A percentile compares a stretch with the other conserved stretches of the same genome.
These are phyloP conservation scores for Alternaria arbusti DNA, from an alignment of 2,329 filamentous ascomycete species.

Conservation along the genomic window DNA sequence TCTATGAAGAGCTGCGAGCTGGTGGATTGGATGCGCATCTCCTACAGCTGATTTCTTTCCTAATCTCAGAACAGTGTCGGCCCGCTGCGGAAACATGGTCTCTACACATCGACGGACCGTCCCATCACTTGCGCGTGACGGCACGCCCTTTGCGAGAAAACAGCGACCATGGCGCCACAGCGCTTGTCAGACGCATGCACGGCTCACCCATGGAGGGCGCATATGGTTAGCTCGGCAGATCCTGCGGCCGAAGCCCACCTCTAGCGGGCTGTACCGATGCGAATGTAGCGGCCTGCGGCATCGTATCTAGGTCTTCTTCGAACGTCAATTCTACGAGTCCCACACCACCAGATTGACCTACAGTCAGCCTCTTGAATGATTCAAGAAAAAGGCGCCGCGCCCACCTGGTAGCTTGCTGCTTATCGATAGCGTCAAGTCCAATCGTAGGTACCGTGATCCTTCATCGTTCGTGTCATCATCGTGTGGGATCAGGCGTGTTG, in stretches of 20 bases:
- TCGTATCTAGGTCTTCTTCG: background rate
- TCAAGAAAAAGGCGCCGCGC: background rate
- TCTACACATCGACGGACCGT: slow-evolving; percentile 1
- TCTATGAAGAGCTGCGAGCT: background rate
- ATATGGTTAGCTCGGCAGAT: slow-evolving; percentile 5
- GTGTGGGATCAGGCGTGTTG: background rate
- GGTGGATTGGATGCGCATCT: background rate
- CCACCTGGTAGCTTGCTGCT: background rate
- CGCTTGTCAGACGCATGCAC: slow-evolving; percentile 14
- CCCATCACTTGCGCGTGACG: background rate
- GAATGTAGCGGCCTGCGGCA: slow-evolving; percentile 6
- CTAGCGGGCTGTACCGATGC: slow-evolving; percentile 1
- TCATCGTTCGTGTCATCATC: slow-evolving; percentile 1
- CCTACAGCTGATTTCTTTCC: background rate
- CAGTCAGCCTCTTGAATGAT: background rate
- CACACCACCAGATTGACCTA: background rate
- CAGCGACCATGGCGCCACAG: slow-evolving; percentile 10
- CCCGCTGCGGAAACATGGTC: background rate
- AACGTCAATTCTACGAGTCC: background rate
- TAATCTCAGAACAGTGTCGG: background rate
- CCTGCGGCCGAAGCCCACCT: slow-evolving; percentile 5
- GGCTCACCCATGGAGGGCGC: slow-evolving; percentile 7
- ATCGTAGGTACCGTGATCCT: slow-evolving; percentile 2
- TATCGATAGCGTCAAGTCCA: background rate
- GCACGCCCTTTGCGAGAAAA: background rate